Evolutionary conservation across 176 grass and related monocot genomes (phyloP).

Genomic region (Puya raimondii): DNA sequence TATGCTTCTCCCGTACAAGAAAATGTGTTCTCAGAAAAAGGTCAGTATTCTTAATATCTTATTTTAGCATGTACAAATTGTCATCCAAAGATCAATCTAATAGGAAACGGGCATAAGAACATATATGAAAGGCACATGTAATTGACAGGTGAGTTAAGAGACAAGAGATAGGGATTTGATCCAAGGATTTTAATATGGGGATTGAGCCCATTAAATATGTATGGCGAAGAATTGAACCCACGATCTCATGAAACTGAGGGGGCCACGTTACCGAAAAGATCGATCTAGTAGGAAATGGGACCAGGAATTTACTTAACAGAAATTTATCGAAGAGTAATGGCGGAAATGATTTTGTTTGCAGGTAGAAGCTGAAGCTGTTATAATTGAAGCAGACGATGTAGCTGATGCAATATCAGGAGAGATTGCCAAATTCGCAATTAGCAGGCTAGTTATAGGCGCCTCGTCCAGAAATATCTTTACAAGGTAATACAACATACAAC

Average conservation of each 20-base stretch:
- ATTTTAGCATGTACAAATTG: too few species aligned
- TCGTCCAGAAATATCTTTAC: conserved; percentile 56
- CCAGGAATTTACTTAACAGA: too few species aligned
- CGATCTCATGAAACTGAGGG: too few species aligned
- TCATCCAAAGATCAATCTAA: too few species aligned
- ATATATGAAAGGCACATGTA: too few species aligned
- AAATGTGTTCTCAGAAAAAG: conserved; percentile 58
- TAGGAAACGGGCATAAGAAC: too few species aligned
- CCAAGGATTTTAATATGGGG: too few species aligned
- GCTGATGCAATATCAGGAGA: conserved; percentile 52
- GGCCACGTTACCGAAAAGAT: background rate
- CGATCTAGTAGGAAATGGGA: too few species aligned
- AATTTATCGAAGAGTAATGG: background rate
- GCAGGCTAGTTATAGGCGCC: conserved; percentile 61
- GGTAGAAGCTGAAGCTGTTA: conserved; percentile 73
- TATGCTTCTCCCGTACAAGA: conserved; percentile 51
- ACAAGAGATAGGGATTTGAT: too few species aligned
- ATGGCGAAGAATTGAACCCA: too few species aligned
- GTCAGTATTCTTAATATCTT: conserved; percentile 4
- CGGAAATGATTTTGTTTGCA: conserved; percentile 18
- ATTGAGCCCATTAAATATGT: too few species aligned
- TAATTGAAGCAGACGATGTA: conserved; percentile 68
- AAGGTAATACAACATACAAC: conserved; percentile 29
- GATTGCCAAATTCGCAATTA: conserved; percentile 57
- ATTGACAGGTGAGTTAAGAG: too few species aligned